Conservation (phyloP, 352 stramenopile genomes). For the Pythium brachiatum region DNA sequence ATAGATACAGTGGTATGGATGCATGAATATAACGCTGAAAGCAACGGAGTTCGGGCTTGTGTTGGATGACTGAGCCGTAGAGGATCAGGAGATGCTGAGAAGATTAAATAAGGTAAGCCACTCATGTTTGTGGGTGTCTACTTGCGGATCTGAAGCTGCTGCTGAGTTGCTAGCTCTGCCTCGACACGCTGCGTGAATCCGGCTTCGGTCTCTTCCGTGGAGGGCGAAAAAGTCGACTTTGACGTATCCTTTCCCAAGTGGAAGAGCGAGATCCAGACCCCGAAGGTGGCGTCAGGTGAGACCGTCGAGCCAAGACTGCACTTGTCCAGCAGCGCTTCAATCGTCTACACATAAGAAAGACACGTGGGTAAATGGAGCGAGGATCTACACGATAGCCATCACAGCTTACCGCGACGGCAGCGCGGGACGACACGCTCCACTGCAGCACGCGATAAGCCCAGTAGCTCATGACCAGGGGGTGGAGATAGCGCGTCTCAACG, state of each 20-base stretch:
- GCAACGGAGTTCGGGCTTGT: no score
- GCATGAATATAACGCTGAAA: background rate
- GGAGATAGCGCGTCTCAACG: constrained; percentile 53
- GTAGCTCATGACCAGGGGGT: constrained; percentile 61
- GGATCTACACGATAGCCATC: no score
- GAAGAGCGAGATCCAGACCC: constrained; percentile 64
- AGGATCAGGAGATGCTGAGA: background rate
- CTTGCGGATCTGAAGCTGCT: constrained; percentile 48
- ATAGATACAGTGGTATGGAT: background rate
- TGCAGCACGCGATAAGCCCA: constrained; percentile 67
- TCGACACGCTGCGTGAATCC: constrained; percentile 45
- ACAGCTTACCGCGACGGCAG: constrained; percentile 51
- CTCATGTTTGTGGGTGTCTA: background rate
- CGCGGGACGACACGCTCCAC: constrained; percentile 58
- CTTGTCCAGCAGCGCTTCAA: constrained; percentile 61
- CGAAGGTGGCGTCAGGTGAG: constrained; percentile 55
- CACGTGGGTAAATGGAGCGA: background rate
- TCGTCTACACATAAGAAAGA: constrained; percentile 34
- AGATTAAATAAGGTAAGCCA: background rate
- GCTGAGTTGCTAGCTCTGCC: constrained; percentile 46
- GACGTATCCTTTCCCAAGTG: constrained; percentile 32
- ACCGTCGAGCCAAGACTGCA: constrained; percentile 43
- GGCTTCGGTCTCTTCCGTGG: constrained; percentile 15
- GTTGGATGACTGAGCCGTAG: no score
- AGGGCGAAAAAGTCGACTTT: background rate